Conservation (phyloP, 2,329 filamentous ascomycete species). For the Clonostachys rosea region DNA sequence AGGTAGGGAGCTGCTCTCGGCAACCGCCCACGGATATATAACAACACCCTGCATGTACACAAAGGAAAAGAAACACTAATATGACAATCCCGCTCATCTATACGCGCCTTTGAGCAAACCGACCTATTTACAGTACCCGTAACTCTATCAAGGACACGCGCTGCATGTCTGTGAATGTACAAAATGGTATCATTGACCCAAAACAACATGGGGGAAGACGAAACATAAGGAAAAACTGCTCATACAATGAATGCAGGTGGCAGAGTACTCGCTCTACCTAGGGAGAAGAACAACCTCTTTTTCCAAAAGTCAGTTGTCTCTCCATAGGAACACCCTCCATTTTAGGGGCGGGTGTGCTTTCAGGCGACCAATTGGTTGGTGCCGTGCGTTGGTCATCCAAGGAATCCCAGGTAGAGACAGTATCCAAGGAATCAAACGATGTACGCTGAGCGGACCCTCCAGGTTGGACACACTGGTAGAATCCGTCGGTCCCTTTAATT, state of each 20-base stretch:
- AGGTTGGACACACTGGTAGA: constrained; percentile 50
- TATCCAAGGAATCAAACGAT: constrained; percentile 36
- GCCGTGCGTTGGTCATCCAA: constrained; percentile 37
- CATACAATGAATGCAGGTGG: constrained; percentile 2
- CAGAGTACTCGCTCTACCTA: constrained; percentile 11
- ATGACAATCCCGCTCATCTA: no score
- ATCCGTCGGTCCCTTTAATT: constrained; percentile 46
- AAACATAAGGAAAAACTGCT: constrained; percentile 1
- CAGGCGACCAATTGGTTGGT: constrained; percentile 44
- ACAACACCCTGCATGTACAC: no score
- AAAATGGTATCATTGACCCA: no score
- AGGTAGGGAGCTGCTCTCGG: no score
- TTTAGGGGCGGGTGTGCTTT: constrained; percentile 33
- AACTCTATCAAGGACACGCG: no score
- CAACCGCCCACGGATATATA: no score
- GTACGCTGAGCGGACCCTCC: constrained; percentile 17
- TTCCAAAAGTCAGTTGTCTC: constrained; percentile 21
- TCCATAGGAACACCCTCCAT: constrained; percentile 32
- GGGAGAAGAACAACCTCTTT: not conserved
- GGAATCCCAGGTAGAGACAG: constrained; percentile 45
- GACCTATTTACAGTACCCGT: no score
- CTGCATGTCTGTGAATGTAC: no score
- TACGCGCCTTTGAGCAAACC: no score
- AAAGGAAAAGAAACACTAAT: no score
- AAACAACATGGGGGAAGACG: not conserved